Base-by-base conservation (phyloP, 768 basidiomycete species). In the Lactarius hatsudake region DNA sequence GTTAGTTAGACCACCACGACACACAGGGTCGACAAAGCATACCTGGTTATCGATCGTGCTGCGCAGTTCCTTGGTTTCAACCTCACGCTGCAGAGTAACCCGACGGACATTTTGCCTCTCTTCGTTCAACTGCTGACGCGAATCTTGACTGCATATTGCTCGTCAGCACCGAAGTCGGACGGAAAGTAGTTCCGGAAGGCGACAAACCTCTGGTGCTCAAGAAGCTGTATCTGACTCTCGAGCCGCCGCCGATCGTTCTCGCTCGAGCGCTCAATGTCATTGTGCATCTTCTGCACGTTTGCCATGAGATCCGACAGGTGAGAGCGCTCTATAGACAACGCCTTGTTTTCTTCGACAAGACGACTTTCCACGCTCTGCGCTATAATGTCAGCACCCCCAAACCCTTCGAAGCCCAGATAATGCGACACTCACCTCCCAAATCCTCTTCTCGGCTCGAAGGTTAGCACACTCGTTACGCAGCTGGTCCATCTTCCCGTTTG, bases 271-370 rank as follows among this genome's bases (percentile, higher is more conserved):
- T 96, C 94, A 8, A 93, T 81, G 71, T 97, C 96, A 63, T 86
- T 86, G 72, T 94, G 92, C 87, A 97, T 94, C 73, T 85, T 90
- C 77, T 95, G 93, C 28, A 96, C 87, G 73, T 93, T 96, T 30
- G 83, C 80, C 86, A 96, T 93, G 32, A 97, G 82, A 74, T 95
- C 93, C 2, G 92, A 87, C 3, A 97, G 81, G 67, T 91, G 89
- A 0, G 93, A 88, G 12, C 94, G 87, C 73, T 97, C 96, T 72
- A 88, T 80, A 17, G 89, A 80, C 5, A 97, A 80, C 0, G 82
- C 83, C 75, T 87, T 87, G 78, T 97, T 95, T 76, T 98, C 94
- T 58, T 94, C 89, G 3, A 89, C 84, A 17, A 98, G 81, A 32
- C 96, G 88, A 55, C 73, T 73, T 81, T 97, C 93, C 38, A 91